Evolutionary conservation across 2,329 filamentous ascomycete genomes (phyloP).

Genomic region (Microcera coccophila): DNA sequence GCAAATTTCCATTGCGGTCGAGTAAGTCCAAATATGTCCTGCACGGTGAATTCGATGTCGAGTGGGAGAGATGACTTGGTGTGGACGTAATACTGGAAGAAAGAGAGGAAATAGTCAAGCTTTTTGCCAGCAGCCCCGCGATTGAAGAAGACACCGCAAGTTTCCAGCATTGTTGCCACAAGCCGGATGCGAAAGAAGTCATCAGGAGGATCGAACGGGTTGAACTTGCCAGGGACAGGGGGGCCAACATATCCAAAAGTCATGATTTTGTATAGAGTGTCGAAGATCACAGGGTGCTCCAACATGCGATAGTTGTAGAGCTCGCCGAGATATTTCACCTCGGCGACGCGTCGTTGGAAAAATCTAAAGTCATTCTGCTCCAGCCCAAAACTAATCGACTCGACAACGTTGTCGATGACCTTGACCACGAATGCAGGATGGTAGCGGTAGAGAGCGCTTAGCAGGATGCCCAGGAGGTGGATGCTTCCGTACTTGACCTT

Average conservation of each 20-base stretch:
- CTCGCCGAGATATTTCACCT: slow-evolving; percentile 94
- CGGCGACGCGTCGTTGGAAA: slow-evolving; percentile 89
- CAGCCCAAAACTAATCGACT: slow-evolving; percentile 80
- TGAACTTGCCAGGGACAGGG: slow-evolving; percentile 72
- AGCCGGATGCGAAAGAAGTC: slow-evolving; percentile 95
- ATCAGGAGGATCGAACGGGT: slow-evolving; percentile 79
- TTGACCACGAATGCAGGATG: slow-evolving; percentile 86
- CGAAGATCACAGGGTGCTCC: slow-evolving; percentile 92
- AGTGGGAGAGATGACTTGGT: slow-evolving; percentile 87
- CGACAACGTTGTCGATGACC: slow-evolving; percentile 88
- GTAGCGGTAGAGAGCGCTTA: slow-evolving; percentile 84
- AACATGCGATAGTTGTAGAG: slow-evolving; percentile 97
- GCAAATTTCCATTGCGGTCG: slow-evolving; percentile 92
- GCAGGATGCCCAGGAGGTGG: slow-evolving; percentile 83
- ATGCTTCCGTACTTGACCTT: slow-evolving; percentile 98
- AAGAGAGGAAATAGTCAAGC: slow-evolving; percentile 93
- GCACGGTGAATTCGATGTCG: slow-evolving; percentile 95
- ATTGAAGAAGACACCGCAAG: slow-evolving; percentile 94
- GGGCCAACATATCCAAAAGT: slow-evolving; percentile 88
- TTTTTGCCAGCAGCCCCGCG: slow-evolving; percentile 93
- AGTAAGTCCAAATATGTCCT: slow-evolving; percentile 81
- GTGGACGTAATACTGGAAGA: slow-evolving; percentile 95
- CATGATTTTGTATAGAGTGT: slow-evolving; percentile 89
- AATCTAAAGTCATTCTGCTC: slow-evolving; percentile 97
- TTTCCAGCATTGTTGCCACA: slow-evolving; percentile 84